Base-by-base conservation (phyloP, 108 stramenopile species). In the Cyclostephanos tholiformis region DNA sequence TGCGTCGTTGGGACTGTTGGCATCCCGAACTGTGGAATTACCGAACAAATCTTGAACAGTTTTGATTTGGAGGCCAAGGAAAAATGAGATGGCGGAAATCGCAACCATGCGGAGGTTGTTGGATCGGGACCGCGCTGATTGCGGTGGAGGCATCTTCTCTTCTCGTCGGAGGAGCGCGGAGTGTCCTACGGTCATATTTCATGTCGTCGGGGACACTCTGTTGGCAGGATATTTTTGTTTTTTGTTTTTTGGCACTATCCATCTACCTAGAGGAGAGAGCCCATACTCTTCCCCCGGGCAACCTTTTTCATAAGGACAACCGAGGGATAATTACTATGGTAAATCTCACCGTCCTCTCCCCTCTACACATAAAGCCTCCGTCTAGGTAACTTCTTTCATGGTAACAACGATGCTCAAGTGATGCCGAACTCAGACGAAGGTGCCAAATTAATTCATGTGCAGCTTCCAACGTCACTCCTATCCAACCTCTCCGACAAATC, bases 401-500 rank as follows among this genome's bases (percentile, higher is more conserved):
- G n/a, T n/a, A n/a, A n/a, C n/a, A 6, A 2, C 52, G 25, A 53
- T 53, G 25, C 52, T 20, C 20, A 20, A 53, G 52, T 20, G 19
- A 19, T 20, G 52, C 52, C 52, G 19, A 10, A 51, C 50, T 22
- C 52, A 22, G 59, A 60, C 59, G 59, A 8, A 35, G 36, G 14
- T 38, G 59, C 17, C 35, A 4, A 4, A 0, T 17, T 60, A 38
- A 38, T 69, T 35, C 68, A 39, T 58, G 56, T 69, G 6, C 68
- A n/a, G 43, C 68, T 69, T 29, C 68, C 68, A 23, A 27, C 43
- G 32, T 36, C 57, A 27, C 68, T 69, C 44, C 41, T 69, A 46
- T 69, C 68, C 68, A 69, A 16, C 32, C 56, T 69, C 11, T 69
- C 68, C 12, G 48, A 41, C 1, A 23, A 58, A 27, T 58, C 56